phyloP scores from a whole-genome alignment of 2,329 filamentous ascomycete genomes.

The Pseudohalonectria lignicola region DNA sequence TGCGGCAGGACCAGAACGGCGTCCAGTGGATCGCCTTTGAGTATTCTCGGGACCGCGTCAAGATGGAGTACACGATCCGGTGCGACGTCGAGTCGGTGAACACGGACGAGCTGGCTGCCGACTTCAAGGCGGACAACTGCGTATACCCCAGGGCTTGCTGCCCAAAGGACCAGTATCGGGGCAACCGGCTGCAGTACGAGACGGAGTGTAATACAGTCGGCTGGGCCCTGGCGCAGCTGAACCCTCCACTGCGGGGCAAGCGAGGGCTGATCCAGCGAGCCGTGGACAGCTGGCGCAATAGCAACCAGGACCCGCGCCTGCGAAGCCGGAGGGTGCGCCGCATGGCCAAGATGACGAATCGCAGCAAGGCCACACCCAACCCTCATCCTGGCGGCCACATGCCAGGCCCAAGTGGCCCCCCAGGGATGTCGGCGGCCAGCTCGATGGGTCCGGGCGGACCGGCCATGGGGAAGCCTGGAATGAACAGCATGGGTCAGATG shows the following conservation, averaged over 20 bases:
- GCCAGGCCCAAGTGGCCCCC: conserved; percentile 31
- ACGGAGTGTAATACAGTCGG: conserved; percentile 99
- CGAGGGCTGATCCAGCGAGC: conserved; percentile 91
- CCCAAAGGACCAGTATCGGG: conserved; percentile 89
- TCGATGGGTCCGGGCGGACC: conserved; percentile 48
- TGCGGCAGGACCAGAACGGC: conserved; percentile 88
- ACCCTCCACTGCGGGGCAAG: conserved; percentile 83
- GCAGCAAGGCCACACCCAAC: conserved; percentile 42
- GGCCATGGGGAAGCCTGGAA: conserved; percentile 54
- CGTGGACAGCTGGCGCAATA: conserved; percentile 98
- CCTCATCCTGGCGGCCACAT: conserved; percentile 25
- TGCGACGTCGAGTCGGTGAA: conserved; percentile 97
- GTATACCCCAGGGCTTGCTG: conserved; percentile 95
- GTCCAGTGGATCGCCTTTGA: conserved; percentile 99
- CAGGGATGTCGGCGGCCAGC: conserved; percentile 51
- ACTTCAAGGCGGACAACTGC: conserved; percentile 98
- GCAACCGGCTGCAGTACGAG: conserved; percentile 92
- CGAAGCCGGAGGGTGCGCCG: conserved; percentile 84
- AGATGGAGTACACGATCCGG: conserved; percentile 99
- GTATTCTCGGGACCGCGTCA: conserved; percentile 91
- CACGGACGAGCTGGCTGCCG: conserved; percentile 69
- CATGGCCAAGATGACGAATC: conserved; percentile 90
- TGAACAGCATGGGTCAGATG: conserved; percentile 54
- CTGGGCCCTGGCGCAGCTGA: conserved; percentile 93
- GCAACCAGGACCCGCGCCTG: conserved; percentile 88